Base-by-base conservation (phyloP, 1,139 yeast genomes). In the Scheffersomyces segobiensis region DNA sequence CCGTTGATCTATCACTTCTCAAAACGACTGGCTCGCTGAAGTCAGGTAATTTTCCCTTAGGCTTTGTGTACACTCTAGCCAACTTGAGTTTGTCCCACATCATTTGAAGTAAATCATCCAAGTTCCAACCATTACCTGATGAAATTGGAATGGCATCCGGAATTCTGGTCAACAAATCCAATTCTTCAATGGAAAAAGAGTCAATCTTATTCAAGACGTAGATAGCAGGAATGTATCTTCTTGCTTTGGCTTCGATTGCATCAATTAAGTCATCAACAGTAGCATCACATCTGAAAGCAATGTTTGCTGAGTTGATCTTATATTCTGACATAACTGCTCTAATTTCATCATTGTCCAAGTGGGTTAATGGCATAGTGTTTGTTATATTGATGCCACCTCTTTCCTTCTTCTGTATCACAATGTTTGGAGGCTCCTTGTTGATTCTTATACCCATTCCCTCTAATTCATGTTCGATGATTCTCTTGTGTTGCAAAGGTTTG, bases 131-230 rank as follows among this genome's bases (percentile, higher is more conserved):
- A 71, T 90, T 85, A 61, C 96, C 98, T 6, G 97, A 89, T 7
- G 97, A 91, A 61, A 95, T 93, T 51, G 99, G 99, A 52, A 95
- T 96, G 4, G 99, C 98, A 75, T 95, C 87, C 55, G 99, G 99
- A 67, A 95, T 95, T 71, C 95, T 86, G 76, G 91, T 89, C 62
- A 95, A 77, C 61, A 95, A 79, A 66, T 95, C 97, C 67, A 95
- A 84, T 75, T 95, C 99, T 76, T 96, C 96, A 57, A 93, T 83
- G 12, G 97, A 91, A 71, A 95, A 89, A 7, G 98, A 88, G 75
- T 95, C 99, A 67, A 96, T 93, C 77, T 95, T 95, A 82, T 95
- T 95, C 71, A 95, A 81, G 53, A 92, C 98, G 71, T 95, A 95
- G 58, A 95, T 82, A 1, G 97, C 98, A 8, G 99, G 99, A 65